phyloP scores from a whole-genome alignment of 2,329 filamentous ascomycete genomes.

The Dryadomyces quercus-mongolicae region DNA sequence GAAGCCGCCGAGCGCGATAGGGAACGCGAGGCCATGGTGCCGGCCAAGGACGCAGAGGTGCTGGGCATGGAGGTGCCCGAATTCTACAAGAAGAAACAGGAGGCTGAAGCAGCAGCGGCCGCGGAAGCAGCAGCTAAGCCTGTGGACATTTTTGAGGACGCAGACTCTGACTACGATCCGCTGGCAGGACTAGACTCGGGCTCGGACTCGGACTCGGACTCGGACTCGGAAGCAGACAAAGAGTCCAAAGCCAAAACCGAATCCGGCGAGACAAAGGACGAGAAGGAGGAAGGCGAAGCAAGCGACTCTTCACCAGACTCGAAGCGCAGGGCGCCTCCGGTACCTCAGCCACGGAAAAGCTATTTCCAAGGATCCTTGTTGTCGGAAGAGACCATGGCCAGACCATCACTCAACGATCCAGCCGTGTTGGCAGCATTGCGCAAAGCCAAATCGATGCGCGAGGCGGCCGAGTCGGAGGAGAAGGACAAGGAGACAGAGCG shows the following conservation, averaged over 20 bases:
- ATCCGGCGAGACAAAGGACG: neutral
- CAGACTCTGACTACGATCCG: constrained; percentile 55
- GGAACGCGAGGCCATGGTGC: constrained; percentile 28
- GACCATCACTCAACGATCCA: constrained; percentile 55
- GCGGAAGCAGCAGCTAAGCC: constrained; percentile 42
- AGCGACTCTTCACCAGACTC: constrained; percentile 2
- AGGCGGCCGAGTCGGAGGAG: constrained; percentile 27
- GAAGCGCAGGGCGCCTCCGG: constrained; percentile 26
- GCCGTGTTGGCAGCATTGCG: constrained; percentile 74
- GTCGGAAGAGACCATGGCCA: constrained; percentile 37
- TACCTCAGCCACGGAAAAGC: constrained; percentile 34
- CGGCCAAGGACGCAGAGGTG: constrained; percentile 42
- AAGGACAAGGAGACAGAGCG: constrained; percentile 34
- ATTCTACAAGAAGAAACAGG: constrained; percentile 36
- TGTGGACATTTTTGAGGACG: constrained; percentile 54
- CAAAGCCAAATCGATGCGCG: constrained; percentile 60
- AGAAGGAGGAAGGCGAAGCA: constrained; percentile 7
- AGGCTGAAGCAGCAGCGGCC: constrained; percentile 29
- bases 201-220: constrained; percentile 19
- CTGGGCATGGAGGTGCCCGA: constrained; percentile 57
- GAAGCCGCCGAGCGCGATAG: constrained; percentile 24
- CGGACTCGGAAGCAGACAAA: constrained; percentile 7
- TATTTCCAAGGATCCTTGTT: constrained; percentile 53
- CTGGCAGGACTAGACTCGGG: constrained; percentile 43
- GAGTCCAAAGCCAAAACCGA: neutral